phyloP scores from a whole-genome alignment of 768 basidiomycete genomes.

The Galerina marginata region DNA sequence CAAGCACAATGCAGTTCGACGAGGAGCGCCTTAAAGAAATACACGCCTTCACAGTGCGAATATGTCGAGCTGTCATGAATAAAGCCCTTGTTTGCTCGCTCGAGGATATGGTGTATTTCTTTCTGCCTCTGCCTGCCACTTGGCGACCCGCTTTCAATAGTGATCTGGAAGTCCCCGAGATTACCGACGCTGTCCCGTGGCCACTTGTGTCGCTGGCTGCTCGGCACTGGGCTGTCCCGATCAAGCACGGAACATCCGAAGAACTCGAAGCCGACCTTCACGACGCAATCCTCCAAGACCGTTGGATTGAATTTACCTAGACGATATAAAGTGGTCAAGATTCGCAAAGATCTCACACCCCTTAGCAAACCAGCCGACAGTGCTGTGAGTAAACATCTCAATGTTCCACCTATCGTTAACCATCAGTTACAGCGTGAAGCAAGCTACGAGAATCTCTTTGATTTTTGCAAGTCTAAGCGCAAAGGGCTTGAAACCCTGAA shows the following conservation, averaged over 20 bases:
- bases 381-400: conserved; percentile 48
- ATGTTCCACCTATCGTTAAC: background rate
- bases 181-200: conserved; percentile 67
- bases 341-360: conserved; percentile 75
- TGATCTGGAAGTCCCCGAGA: conserved; percentile 36
- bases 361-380: conserved; percentile 72
- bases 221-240: conserved; percentile 53
- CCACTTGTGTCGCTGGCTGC: conserved; percentile 57
- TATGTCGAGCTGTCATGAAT: conserved; percentile 68
- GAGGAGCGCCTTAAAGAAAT: conserved; percentile 52
- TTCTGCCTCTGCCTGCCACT: conserved; percentile 58
- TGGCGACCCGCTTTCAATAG: conserved; percentile 40
- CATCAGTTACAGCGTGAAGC: conserved; percentile 57
- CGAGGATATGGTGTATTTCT: conserved; percentile 65
- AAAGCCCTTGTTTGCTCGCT: conserved; percentile 65
- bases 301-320: conserved; percentile 79
- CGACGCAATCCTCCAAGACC: conserved; percentile 78
- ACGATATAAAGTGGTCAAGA: conserved; percentile 60
- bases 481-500: conserved; percentile 67
- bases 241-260: conserved; percentile 44
- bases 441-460: conserved; percentile 63
- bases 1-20: conserved; percentile 54
- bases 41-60: conserved; percentile 64
- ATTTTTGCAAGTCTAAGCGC: conserved; percentile 66
- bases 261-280: conserved; percentile 50